Evolutionary conservation across 2,329 filamentous ascomycete species (phyloP), one percentile per base, ranked within the genome.

Genomic region (Periconia sp.): DNA sequence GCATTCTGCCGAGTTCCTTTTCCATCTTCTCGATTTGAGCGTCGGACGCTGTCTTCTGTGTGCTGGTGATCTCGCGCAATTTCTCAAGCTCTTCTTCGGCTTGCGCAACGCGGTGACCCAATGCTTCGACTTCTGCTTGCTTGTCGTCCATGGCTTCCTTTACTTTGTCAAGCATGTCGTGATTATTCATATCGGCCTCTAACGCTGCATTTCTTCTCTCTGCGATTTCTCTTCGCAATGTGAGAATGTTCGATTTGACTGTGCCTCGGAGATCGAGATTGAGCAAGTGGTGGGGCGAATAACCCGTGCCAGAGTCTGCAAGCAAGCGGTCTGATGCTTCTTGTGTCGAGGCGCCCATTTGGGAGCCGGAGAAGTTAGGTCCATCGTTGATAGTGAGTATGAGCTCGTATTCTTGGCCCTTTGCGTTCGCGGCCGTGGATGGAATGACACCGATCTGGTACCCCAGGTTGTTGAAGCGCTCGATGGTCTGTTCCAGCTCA

Each of bases 21-120:
- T 99, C 94, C 87, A 96, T 95, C 77, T 94, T 94, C 72, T 99
- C 94, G 60, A 99, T 96, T 69, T 97, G 92, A 7, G 92, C 85
- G 66, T 97, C 94, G 2, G 86, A 89, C 6, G 86, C 87, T 66
- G 92, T 83, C 73, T 95, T 95, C 68, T 96, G 90, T 13, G 91
- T 89, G 32, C 82, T 88, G 6, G 88, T 92, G 46, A 84, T 83
- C 50, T 96, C 94, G 65, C 92, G 92, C 15, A 90, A 92, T 72
- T 89, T 91, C 63, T 96, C 91, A 65, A 96, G 95, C 66, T 96
- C 92, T 62, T 95, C 89, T 67, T 95, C 88, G 0, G 92, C 92
- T 13, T 89, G 89, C 23, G 89, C 84, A 32, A 95, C 88, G 30
- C 88, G 84, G 70, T 97, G 92, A 56, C 92, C 88, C 12, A 99